Conservation (phyloP, 257 asterid genomes). For the Lantana camara region DNA sequence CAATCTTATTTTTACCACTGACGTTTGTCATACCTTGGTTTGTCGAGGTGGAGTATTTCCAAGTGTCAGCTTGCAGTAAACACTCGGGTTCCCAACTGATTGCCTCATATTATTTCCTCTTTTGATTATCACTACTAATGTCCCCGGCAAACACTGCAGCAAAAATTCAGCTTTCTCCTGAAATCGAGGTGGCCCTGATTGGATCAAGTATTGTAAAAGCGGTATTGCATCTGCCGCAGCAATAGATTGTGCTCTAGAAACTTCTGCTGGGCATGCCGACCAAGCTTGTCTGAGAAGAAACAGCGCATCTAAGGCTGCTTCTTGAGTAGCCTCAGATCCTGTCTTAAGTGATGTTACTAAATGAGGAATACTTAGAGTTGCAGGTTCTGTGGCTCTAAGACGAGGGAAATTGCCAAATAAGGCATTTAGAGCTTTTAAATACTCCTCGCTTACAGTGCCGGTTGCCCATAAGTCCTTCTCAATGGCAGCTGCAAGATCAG, state of each 20-base stretch:
- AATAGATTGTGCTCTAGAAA: constrained; percentile 94
- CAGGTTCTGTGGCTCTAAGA: constrained; percentile 95
- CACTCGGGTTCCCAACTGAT: constrained; percentile 95
- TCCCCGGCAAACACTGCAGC: constrained; percentile 96
- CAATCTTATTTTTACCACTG: too few species aligned
- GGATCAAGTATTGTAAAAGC: constrained; percentile 81
- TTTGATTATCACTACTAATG: constrained; percentile 86
- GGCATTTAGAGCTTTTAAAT: constrained; percentile 88
- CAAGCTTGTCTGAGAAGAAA: constrained; percentile 96
- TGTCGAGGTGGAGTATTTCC: constrained; percentile 87
- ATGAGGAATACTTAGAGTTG: constrained; percentile 96
- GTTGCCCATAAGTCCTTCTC: constrained; percentile 86
- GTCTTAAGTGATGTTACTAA: constrained; percentile 94
- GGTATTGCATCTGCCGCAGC: constrained; percentile 99
- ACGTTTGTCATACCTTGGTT: constrained; percentile 94
- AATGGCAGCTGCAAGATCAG: constrained; percentile 57
- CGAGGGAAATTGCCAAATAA: constrained; percentile 96
- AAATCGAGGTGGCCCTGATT: constrained; percentile 96
- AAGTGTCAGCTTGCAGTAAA: constrained; percentile 91
- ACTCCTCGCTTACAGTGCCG: constrained; percentile 92
- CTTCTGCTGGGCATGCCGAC: constrained; percentile 99
- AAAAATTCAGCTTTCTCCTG: constrained; percentile 95
- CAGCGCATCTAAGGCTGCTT: constrained; percentile 96
- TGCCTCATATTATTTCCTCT: constrained; percentile 96
- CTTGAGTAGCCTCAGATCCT: constrained; percentile 96